These are phyloP conservation scores for Venturia effusa DNA, from an alignment of 2,329 filamentous ascomycete genomes.

Conservation along the genomic window DNA sequence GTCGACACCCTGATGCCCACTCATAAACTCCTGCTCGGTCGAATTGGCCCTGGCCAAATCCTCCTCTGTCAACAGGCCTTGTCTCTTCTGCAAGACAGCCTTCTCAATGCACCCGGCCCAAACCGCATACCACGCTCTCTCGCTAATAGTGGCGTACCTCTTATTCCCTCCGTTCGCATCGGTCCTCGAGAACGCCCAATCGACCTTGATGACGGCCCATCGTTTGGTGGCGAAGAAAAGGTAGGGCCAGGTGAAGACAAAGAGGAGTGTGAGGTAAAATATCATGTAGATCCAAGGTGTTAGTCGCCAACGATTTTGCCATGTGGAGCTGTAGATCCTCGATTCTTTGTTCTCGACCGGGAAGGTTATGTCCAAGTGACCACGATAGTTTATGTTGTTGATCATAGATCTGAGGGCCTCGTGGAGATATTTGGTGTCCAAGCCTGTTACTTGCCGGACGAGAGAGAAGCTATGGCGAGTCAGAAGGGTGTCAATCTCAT, in stretches of 20 bases:
- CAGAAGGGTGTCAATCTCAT: neutral
- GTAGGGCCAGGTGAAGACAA: slow-evolving; percentile 61
- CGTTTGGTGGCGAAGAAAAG: slow-evolving; percentile 56
- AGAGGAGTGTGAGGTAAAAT: slow-evolving; percentile 56
- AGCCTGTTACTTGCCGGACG: slow-evolving; percentile 41
- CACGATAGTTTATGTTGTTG: slow-evolving; percentile 56
- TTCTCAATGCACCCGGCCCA: slow-evolving; percentile 51
- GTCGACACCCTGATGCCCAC: slow-evolving; percentile 6
- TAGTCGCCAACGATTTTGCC: slow-evolving; percentile 54
- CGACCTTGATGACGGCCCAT: slow-evolving; percentile 51
- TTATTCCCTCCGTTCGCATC: slow-evolving; percentile 25
- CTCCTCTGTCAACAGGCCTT: slow-evolving; percentile 26
- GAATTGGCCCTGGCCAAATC: slow-evolving; percentile 8
- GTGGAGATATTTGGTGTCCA: slow-evolving; percentile 46
- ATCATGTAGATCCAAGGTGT: slow-evolving; percentile 52
- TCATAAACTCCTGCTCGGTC: neutral
- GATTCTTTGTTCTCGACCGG: slow-evolving; percentile 45
- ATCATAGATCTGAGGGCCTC: slow-evolving; percentile 46
- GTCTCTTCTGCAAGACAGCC: slow-evolving; percentile 47
- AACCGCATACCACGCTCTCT: slow-evolving; percentile 49
- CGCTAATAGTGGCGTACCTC: slow-evolving; percentile 38
- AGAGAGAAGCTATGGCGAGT: slow-evolving; percentile 27
- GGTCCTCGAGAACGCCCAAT: slow-evolving; percentile 46
- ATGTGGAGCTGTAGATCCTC: slow-evolving; percentile 53
- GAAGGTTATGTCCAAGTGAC: slow-evolving; percentile 48